These are phyloP conservation scores for Carex pumila DNA, from an alignment of 176 grass and related monocot genomes.

Conservation along the genomic window DNA sequence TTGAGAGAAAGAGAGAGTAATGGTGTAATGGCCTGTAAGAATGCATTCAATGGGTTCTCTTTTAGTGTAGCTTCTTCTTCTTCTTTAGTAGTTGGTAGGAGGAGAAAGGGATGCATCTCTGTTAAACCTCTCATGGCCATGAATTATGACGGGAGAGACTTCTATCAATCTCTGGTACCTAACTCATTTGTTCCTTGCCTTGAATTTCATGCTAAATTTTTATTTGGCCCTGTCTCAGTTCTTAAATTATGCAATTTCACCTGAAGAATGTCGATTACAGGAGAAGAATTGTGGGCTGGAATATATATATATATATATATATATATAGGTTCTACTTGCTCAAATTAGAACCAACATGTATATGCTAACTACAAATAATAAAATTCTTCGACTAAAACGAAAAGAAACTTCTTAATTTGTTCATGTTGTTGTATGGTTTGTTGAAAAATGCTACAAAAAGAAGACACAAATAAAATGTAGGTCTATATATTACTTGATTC, in stretches of 20 bases:
- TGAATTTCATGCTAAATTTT: background rate
- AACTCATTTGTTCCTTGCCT: background rate
- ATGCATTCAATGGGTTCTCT: conserved; percentile 35
- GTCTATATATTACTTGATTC: background rate
- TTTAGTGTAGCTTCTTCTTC: conserved; percentile 17
- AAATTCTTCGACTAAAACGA: background rate
- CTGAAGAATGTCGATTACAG: background rate
- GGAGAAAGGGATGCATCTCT: conserved; percentile 14
- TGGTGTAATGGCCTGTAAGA: conserved; percentile 17
- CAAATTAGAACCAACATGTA: background rate
- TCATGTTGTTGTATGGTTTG: background rate
- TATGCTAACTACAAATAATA: background rate
- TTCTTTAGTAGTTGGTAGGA: conserved; percentile 2
- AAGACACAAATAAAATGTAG: background rate
- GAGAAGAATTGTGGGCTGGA: background rate
- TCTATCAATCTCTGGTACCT: conserved; percentile 46
- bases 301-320: background rate
- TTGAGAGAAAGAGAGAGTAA: background rate
- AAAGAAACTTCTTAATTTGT: background rate
- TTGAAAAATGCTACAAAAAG: background rate
- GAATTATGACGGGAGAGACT: conserved; percentile 38
- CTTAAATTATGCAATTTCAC: background rate
- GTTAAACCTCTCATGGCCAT: conserved; percentile 33
- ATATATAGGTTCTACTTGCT: background rate
- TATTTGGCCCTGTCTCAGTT: background rate